These are phyloP conservation scores for Gaultheria prostrata DNA, from an alignment of 148 eudicot species.

Conservation along the genomic window DNA sequence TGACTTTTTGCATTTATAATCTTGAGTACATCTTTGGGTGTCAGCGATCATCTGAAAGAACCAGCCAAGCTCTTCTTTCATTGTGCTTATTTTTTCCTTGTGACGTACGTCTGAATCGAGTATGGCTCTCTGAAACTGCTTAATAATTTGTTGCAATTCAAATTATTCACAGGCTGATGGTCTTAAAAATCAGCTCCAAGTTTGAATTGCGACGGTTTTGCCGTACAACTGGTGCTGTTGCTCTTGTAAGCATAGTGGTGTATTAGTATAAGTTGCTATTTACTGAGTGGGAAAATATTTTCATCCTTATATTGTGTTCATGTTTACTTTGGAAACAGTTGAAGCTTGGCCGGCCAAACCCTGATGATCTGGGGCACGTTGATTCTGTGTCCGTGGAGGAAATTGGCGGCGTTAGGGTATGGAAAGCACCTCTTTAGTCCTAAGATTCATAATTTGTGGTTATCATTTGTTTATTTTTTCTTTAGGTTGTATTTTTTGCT, in stretches of 20 bases:
- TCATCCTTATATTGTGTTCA: not conserved
- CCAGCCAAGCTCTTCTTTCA: not conserved
- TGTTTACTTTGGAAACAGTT: conserved; percentile 46
- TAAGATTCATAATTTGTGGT: not conserved
- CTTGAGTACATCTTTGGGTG: not conserved
- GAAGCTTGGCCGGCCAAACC: conserved; percentile 81
- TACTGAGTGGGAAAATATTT: not conserved
- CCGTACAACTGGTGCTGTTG: conserved; percentile 94
- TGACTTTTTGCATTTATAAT: not conserved
- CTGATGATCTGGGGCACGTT: conserved; percentile 85
- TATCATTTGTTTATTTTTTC: not conserved
- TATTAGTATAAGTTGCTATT: not conserved
- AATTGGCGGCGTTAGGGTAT: conserved; percentile 86
- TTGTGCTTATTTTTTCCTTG: not conserved
- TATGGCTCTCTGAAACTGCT: conserved; percentile 2
- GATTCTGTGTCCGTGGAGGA: conserved; percentile 90
- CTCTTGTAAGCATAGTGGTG: conserved; percentile 51
- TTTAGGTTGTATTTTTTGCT: not conserved
- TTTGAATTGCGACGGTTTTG: conserved; percentile 90
- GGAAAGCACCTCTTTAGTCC: conserved; percentile 3
- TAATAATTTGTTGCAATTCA: not conserved
- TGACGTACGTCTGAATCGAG: not conserved
- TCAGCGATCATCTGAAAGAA: not conserved
- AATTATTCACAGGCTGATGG: conserved; percentile 73
- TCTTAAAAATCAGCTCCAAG: conserved; percentile 83